Base-by-base conservation (phyloP, 139 green algal genomes). In the Tetraselmis chui region DNA sequence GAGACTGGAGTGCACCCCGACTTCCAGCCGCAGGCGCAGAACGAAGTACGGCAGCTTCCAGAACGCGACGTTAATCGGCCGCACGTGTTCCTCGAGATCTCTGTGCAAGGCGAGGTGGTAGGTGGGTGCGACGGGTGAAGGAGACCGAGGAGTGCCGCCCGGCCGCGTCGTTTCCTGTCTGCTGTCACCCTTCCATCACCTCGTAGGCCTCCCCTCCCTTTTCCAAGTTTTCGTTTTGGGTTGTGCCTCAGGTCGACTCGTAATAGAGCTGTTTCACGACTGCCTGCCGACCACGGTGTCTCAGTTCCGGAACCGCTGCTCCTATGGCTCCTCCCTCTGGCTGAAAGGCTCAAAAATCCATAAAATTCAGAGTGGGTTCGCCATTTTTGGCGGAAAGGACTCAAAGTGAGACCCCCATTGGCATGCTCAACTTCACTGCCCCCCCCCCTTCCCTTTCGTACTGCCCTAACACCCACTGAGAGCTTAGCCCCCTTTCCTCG, bases 1-100 rank as follows among this genome's bases (percentile, higher is more conserved):
- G 80, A 84, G 24, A 84, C 80, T 74, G 80, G 80, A 5, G 80
- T 77, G 28, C 80, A 84, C 32, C 80, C 80, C 1, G 80, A 84
- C 22, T 59, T 84, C 23, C 59, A 76, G 32, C 29, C 28, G 24
- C 59, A 31, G 59, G 45, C 29, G 2, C 29, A 28, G 29, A 78
- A 5, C 25, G 23, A 79, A 29, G 59, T 78, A 2, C 29, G 2
- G 79, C 31, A n/a, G 76, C 22, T 82, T 2, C 79, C 79, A 18
- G 30, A 78, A 2, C 76, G 75, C 23, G 30, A 79, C 30, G 30
- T 31, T 2, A 29, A 79, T 31, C 79, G 79, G n/a, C 79, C 79
- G 25, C 76, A 78, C 22, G 30, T 82, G 1, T 82, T 59, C 30
- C 30, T 82, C 22, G 28, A 82, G 30, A 76, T 82, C 30, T 78